Evolutionary conservation across 768 basidiomycete genomes (phyloP).

Genomic region (Suillus plorans): DNA sequence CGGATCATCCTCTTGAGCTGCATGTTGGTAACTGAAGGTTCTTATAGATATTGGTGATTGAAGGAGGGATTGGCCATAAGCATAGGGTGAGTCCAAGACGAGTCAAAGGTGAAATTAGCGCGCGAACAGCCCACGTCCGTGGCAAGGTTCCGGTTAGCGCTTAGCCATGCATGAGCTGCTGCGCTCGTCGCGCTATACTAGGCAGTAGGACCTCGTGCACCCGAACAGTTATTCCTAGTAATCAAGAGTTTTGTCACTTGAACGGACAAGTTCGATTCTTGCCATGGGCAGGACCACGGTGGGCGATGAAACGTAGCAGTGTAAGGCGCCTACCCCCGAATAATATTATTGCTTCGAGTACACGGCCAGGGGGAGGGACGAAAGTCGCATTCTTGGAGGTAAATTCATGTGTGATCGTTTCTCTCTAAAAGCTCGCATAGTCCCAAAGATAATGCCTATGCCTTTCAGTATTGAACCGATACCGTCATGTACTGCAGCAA

Average conservation of each 20-base stretch:
- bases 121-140: background rate
- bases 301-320: background rate
- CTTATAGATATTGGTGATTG: background rate
- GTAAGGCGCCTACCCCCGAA: background rate
- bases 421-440: too few species aligned
- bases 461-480: too few species aligned
- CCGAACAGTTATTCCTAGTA: background rate
- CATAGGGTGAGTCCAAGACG: background rate
- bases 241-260: background rate
- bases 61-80: background rate
- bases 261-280: background rate
- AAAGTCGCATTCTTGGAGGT: background rate
- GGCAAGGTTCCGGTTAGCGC: too few species aligned
- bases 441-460: background rate
- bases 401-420: background rate
- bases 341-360: background rate
- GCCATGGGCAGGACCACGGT: background rate
- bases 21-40: background rate
- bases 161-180: too few species aligned
- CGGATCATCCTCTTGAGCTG: background rate
- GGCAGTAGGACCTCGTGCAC: background rate
- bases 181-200: background rate
- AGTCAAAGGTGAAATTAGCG: background rate
- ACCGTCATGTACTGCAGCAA: background rate
- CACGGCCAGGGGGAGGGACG: background rate